Base-by-base conservation (phyloP, 108 stramenopile species). In the Conticribra weissflogii region DNA sequence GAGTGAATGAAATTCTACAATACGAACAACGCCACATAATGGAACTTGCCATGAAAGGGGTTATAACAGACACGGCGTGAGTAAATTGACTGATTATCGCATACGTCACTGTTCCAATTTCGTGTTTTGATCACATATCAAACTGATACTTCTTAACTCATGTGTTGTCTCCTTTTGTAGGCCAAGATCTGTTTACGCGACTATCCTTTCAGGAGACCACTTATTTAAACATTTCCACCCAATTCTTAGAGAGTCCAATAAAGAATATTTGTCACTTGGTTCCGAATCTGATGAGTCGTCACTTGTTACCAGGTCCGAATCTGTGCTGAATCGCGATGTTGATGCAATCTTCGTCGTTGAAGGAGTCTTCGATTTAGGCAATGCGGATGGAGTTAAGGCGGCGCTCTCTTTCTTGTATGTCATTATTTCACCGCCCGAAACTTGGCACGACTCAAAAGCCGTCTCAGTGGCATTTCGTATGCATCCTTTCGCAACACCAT, bases 171-270 rank as follows among this genome's bases (percentile, higher is more conserved):
- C 36, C 5, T n/a, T n/a, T n/a, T n/a, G 12, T 12, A 41, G 36
- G 5, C 36, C 88, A n/a, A 82, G 63, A 54, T 90, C 88, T 53
- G 49, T 94, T 19, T 94, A 94, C 51, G 86, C 79, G 12, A 84
- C 64, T 34, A 60, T 94, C 16, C 54, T 92, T 29, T 64, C 82
- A 14, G 88, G 89, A 31, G 77, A 83, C 30, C 71, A 81, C 56
- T 73, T 88, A 9, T 85, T 76, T 64, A 71, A 76, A 24, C 58
- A 63, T 31, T 56, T 81, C 34, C 93, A 94, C 67, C 89, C 88
- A 12, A 59, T 91, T 22, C 65, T 94, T 18, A 63, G 72, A 8
- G 76, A 71, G 18, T 66, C 63, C 1, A 34, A 33, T 3, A 79
- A 41, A 32, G 22, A 74, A 27, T 88, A 83, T 68, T 16, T 84